These are phyloP conservation scores for Venturia oleaginea DNA, from an alignment of 2,329 filamentous ascomycete species.

Conservation along the genomic window DNA sequence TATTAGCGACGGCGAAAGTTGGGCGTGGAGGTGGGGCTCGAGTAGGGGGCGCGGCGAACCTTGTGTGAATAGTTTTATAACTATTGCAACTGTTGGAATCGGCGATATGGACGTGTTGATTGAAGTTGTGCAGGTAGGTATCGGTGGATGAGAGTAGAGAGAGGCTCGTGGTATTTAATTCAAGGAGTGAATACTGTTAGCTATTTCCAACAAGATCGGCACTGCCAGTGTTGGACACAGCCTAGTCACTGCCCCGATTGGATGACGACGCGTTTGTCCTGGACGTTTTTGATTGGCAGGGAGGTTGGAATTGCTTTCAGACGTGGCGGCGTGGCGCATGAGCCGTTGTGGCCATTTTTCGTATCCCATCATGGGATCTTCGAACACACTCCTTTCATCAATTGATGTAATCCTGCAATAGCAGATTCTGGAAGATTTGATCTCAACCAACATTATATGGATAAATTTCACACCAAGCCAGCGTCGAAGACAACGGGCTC, in stretches of 20 bases:
- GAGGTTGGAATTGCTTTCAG: background rate
- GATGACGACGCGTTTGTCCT: background rate
- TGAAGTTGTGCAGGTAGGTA: background rate
- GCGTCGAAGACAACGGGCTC: too few species aligned
- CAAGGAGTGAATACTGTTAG: background rate
- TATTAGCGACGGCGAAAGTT: background rate
- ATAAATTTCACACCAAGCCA: too few species aligned
- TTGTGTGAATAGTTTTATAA: background rate
- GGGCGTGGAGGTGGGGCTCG: background rate
- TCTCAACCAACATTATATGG: too few species aligned
- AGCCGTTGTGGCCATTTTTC: background rate
- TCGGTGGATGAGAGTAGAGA: background rate
- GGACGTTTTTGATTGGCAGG: background rate
- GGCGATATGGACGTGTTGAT: background rate
- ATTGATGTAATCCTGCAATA: too few species aligned
- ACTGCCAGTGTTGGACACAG: background rate
- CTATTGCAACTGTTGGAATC: background rate
- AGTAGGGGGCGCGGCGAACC: background rate
- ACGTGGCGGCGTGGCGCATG: background rate
- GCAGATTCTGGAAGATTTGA: too few species aligned
- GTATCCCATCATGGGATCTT: too few species aligned
- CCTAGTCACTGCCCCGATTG: background rate
- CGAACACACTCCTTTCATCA: too few species aligned
- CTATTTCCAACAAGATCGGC: background rate
- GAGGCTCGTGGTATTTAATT: background rate